Base-by-base conservation (phyloP, 306 rosid genomes). In the Acacia acuminata region DNA sequence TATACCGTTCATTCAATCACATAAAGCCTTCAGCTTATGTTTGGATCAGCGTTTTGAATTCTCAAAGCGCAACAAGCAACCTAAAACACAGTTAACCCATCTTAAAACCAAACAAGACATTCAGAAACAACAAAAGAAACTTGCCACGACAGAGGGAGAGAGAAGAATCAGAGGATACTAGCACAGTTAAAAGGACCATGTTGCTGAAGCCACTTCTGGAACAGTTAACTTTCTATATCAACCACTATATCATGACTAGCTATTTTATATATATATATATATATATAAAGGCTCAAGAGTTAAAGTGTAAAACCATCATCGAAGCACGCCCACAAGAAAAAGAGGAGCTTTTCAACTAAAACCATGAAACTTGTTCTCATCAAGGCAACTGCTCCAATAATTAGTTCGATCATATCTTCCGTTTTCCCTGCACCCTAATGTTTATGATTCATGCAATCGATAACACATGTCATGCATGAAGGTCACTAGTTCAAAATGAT, bases 181-280 rank as follows among this genome's bases (percentile, higher is more conserved):
- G 20, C 61, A 32, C 61, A 19, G 13, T 20, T 6, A 38, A 38
- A 11, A 20, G 1, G 12, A 7, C 10, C 63, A 56, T 10, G 12
- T 56, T n/a, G 42, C 79, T 84, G 67, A 79, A 96, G 97, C 99
- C 98, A 96, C 66, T 82, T 92, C 97, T 94, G 90, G 83, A 92
- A 71, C 85, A 85, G 84, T 85, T 87, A 79, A 85, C 77, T 88
- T 74, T 88, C 81, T 63, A 85, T 76, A 80, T 90, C 85, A 89
- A 84, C 83, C 86, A 84, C 76, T 51, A 77, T 24, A 45, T 80
- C 81, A 66, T 77, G 63, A 77, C 78, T 58, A 79, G 64, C 72
- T 73, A n/a, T n/a, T n/a, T n/a, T n/a, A 76, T 78, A n/a, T n/a
- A n/a, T n/a, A n/a, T n/a, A n/a, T n/a, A n/a, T 75, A 55, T 77